Percentiles rank a stretch among this genome's conserved stretches.
These are phyloP conservation scores for Penicillium arizonense DNA, from an alignment of 495 filamentous ascomycete genomes.

Conservation along the genomic window DNA sequence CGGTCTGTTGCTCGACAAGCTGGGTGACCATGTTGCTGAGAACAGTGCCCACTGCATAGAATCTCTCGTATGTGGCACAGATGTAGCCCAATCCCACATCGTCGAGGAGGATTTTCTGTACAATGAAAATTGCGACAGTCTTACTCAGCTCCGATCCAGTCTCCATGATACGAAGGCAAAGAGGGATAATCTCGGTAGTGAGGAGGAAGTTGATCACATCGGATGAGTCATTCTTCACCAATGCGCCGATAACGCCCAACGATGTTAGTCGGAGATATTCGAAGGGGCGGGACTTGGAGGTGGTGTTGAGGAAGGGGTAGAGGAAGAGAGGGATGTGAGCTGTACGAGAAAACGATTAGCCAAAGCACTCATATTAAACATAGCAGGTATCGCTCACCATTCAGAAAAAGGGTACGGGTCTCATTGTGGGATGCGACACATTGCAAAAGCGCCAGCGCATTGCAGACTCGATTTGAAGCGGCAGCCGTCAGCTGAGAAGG, in stretches of 20 bases:
- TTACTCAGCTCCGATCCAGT: slow-evolving; percentile 98
- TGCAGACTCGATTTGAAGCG: slow-evolving; percentile 96
- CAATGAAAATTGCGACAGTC: slow-evolving; percentile 99
- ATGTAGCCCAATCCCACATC: slow-evolving; percentile 98
- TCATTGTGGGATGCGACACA: slow-evolving; percentile 98
- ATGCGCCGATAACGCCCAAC: slow-evolving; percentile 93
- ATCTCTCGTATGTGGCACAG: slow-evolving; percentile 98
- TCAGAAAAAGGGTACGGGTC: slow-evolving; percentile 87
- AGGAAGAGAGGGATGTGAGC: slow-evolving; percentile 99
- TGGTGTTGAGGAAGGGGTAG: slow-evolving; percentile 98
- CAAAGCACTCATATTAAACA: background rate
- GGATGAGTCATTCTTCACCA: slow-evolving; percentile 98
- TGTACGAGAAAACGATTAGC: slow-evolving; percentile 30
- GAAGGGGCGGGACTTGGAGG: slow-evolving; percentile 96
- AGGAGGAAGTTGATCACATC: slow-evolving; percentile 99
- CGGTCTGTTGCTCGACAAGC: slow-evolving; percentile 96
- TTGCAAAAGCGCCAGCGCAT: slow-evolving; percentile 92
- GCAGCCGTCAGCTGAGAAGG: slow-evolving; percentile 95
- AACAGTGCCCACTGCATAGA: slow-evolving; percentile 97
- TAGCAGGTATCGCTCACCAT: slow-evolving; percentile 56
- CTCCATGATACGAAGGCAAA: slow-evolving; percentile 99
- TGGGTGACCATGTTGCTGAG: slow-evolving; percentile 98
- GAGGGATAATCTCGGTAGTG: slow-evolving; percentile 97
- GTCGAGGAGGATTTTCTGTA: slow-evolving; percentile 98
- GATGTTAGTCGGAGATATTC: slow-evolving; percentile 97